Evolutionary conservation across 73 alveolate species (phyloP).

Genomic region (Paramecium tetraurelia): DNA sequence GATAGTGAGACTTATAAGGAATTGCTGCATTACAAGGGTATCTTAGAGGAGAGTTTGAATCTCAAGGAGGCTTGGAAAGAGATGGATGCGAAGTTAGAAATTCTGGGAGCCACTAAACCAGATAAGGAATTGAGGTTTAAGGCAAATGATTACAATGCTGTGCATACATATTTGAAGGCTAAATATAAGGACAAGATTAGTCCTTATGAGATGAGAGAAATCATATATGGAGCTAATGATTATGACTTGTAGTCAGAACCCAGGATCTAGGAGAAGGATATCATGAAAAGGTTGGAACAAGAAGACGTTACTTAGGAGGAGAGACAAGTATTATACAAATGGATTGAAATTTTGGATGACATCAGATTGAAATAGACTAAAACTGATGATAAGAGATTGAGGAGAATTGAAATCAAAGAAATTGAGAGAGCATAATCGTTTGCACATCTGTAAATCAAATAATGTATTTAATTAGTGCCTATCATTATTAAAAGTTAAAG

Average conservation of each 20-base stretch:
- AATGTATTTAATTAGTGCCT: background rate
- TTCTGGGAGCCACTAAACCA: conserved; percentile 38
- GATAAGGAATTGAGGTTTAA: conserved; percentile 27
- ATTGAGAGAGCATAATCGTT: conserved; percentile 29
- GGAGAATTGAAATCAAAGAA: conserved; percentile 41
- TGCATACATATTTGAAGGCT: conserved; percentile 11
- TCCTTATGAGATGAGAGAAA: conserved; percentile 51
- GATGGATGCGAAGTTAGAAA: conserved; percentile 39
- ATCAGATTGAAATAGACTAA: background rate
- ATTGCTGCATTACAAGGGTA: conserved; percentile 14
- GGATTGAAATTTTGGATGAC: conserved; percentile 37
- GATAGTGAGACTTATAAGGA: conserved; percentile 33
- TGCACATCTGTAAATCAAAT: conserved; percentile 13
- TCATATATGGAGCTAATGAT: conserved; percentile 52
- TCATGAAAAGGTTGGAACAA: background rate
- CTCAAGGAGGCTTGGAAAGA: conserved; percentile 24
- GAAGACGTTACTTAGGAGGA: conserved; percentile 20
- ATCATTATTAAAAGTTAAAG: conserved; percentile 44
- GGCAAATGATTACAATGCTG: conserved; percentile 23
- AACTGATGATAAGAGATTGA: conserved; percentile 36
- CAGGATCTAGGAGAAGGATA: background rate
- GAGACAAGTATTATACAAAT: conserved; percentile 3
- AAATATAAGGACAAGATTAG: conserved; percentile 29
- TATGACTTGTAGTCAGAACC: conserved; percentile 29
- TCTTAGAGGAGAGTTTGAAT: conserved; percentile 37